Percentiles rank a stretch among this genome's conserved stretches.
Evolutionary conservation across 2,329 filamentous ascomycete genomes (phyloP).

Genomic region (Zymoseptoria crescenta): DNA sequence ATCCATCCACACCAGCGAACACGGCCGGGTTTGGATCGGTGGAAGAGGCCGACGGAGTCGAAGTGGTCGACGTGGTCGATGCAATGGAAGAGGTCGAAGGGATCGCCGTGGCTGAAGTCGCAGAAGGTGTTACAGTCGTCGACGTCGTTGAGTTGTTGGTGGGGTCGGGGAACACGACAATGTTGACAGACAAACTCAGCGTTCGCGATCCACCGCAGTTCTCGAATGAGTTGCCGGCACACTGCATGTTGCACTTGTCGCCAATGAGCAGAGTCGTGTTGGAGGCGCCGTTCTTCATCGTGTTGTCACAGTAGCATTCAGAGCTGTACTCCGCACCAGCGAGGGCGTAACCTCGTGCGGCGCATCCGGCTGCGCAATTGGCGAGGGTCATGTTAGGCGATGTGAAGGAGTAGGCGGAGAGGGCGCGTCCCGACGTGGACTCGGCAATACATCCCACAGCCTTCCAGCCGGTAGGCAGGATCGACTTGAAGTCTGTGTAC

Average conservation of each 20-base stretch:
- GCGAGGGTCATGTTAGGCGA: constrained; percentile 33
- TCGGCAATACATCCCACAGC: background rate
- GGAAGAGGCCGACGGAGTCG: background rate
- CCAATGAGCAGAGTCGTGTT: constrained; percentile 6
- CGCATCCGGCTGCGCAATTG: constrained; percentile 31
- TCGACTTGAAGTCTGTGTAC: background rate
- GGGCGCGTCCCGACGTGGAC: constrained; percentile 19
- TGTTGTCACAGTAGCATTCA: constrained; percentile 29
- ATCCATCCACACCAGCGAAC: background rate
- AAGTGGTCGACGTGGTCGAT: background rate
- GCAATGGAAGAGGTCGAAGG: background rate
- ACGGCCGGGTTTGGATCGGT: background rate
- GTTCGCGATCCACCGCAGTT: constrained; percentile 19
- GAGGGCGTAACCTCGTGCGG: constrained; percentile 26
- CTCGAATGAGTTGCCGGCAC: constrained; percentile 21
- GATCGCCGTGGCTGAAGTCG: background rate
- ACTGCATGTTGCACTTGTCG: constrained; percentile 24
- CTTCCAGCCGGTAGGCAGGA: background rate
- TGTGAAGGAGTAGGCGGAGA: constrained; percentile 20
- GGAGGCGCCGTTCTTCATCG: background rate
- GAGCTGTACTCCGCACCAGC: constrained; percentile 33
- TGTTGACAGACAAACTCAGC: constrained; percentile 7
- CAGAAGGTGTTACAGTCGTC: background rate
- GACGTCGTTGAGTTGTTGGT: constrained; percentile 7
- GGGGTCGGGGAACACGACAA: constrained; percentile 15